These are phyloP conservation scores for Candida buenavistaensis DNA, from an alignment of 1,139 yeast genomes.

Conservation along the genomic window DNA sequence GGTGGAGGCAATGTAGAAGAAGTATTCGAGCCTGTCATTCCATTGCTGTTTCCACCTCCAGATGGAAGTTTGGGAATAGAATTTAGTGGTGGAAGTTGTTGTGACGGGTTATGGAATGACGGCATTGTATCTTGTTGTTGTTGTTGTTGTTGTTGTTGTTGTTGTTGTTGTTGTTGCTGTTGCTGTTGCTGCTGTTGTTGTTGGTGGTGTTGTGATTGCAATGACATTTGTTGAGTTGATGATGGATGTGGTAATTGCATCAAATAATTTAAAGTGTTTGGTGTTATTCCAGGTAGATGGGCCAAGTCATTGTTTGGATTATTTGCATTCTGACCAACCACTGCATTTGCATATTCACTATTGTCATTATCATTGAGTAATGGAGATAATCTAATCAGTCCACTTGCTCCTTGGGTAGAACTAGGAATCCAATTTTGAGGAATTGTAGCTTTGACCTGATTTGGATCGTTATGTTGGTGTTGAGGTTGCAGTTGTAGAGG, in stretches of 20 bases:
- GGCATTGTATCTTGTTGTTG: conserved; percentile 15
- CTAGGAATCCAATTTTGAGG: conserved; percentile 20
- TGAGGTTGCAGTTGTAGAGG: neutral
- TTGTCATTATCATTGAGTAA: conserved; percentile 33
- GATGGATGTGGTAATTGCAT: conserved; percentile 6
- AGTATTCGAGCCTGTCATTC: conserved; percentile 3
- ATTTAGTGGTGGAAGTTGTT: conserved; percentile 40
- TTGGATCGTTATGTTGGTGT: neutral
- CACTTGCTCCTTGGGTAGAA: conserved; percentile 10
- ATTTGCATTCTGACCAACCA: conserved; percentile 2
- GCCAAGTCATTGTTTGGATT: conserved; percentile 15
- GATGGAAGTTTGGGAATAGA: conserved; percentile 34
- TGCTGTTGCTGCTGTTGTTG: conserved; percentile 2
- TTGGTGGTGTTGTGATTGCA: neutral
- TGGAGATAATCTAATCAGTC: conserved; percentile 37
- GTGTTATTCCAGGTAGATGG: conserved; percentile 17
- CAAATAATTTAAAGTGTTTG: conserved; percentile 3
- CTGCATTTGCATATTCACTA: conserved; percentile 20
- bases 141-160: neutral
- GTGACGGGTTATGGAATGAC: conserved; percentile 32
- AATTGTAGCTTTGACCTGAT: conserved; percentile 14
- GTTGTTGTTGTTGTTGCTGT: conserved; percentile 1
- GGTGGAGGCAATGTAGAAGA: conserved; percentile 17
- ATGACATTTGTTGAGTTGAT: neutral
- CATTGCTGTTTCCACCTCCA: neutral